These are phyloP conservation scores for Fusarium nurragi DNA, from an alignment of 2,329 filamentous ascomycete species.

Conservation along the genomic window DNA sequence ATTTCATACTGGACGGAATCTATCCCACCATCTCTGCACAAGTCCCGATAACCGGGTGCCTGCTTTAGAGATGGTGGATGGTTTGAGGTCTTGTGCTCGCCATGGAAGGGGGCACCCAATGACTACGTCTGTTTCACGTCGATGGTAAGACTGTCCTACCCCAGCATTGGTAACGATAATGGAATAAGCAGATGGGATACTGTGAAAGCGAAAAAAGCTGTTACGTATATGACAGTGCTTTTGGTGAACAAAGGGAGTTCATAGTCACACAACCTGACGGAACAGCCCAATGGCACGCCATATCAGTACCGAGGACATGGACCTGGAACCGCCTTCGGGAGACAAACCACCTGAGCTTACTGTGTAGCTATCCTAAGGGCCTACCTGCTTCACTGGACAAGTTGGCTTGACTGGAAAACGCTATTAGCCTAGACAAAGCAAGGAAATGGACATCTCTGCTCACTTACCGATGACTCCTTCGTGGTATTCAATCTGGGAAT, in stretches of 20 bases:
- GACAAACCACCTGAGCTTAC: slow-evolving; percentile 27
- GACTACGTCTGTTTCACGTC: slow-evolving; percentile 25
- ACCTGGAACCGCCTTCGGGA: slow-evolving; percentile 39
- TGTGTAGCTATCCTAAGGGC: slow-evolving; percentile 17
- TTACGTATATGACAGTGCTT: slow-evolving; percentile 27
- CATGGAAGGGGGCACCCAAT: slow-evolving; percentile 5
- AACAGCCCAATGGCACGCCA: slow-evolving; percentile 31
- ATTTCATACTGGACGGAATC: slow-evolving; percentile 16
- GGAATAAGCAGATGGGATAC: slow-evolving; percentile 19
- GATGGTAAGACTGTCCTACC: slow-evolving; percentile 23
- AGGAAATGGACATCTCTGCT: slow-evolving; percentile 15
- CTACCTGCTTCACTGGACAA: background rate
- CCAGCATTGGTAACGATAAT: slow-evolving; percentile 16
- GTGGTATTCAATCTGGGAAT: slow-evolving; percentile 14
- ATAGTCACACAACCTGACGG: slow-evolving; percentile 20
- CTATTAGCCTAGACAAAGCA: slow-evolving; percentile 6
- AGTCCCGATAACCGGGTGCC: no score
- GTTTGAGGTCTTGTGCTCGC: slow-evolving; percentile 15
- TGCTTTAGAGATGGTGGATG: no score
- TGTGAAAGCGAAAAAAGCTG: slow-evolving; percentile 1
- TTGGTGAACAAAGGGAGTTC: slow-evolving; percentile 14
- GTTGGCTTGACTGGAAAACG: background rate
- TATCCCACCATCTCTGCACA: slow-evolving; percentile 37
- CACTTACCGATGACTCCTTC: slow-evolving; percentile 1
- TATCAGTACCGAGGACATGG: slow-evolving; percentile 46